Base-by-base conservation (phyloP, 1,284 basidiomycete genomes). In the Tylopilus sp. region DNA sequence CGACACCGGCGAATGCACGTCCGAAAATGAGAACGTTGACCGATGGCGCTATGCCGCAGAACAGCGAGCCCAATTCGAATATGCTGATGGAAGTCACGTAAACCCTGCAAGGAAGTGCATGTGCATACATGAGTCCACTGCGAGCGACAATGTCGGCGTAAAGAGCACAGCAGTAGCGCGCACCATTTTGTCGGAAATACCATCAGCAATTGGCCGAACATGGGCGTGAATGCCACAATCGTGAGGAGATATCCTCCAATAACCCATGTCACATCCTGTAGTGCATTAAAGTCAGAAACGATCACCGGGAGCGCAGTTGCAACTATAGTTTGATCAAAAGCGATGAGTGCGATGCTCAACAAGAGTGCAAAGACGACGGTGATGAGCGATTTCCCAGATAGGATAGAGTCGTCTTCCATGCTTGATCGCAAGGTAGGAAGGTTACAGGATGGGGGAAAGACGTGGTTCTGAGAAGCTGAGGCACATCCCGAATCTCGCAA, bases 11-110 rank as follows among this genome's bases (percentile, higher is more conserved):
- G 36, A 83, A 67, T 1, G 80, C 79, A 13, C 82, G 73, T 12
- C 84, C 85, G 32, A 85, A 71, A 60, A 86, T 84, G 56, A 86
- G 73, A 33, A 84, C 76, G 18, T 77, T 70, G 69, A 84, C 82
- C 18, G 67, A 78, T 0, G 81, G 80, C 0, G 87, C 82, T n/a
- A 83, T 81, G 49, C 79, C 87, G 68, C 86, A 88, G 22, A 88
- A 69, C 41, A 87, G 75, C 6, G 82, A 84, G 6, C 87, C 87
- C 38, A 86, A 61, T 26, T 83, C 81, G 49, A 84, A 84, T 54
- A 80, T 65, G 49, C 68, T 39, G 44, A 84, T 79, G 2, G 81
- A 72, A 9, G 67, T 59, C 22, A 82, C 68, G 65, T 77, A 82
- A 26, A 77, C 69, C 59, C 66, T 67, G 68, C 76, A 74, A 2